Evolutionary conservation across 768 basidiomycete genomes (phyloP).

Genomic region (Antrodiella citrinella): DNA sequence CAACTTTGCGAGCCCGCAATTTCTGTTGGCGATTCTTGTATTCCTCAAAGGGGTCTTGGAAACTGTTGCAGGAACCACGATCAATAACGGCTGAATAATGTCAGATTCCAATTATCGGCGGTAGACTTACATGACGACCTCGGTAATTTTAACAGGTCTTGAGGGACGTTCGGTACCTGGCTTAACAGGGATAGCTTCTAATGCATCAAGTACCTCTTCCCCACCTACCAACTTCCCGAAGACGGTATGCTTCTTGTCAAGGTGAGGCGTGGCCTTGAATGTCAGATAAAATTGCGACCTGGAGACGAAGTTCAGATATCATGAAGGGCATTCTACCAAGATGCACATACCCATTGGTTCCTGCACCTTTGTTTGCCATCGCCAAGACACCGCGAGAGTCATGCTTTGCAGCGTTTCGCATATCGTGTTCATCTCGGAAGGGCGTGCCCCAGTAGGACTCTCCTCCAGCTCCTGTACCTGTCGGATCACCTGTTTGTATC

Average conservation of each 20-base stretch:
- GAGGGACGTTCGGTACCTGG: conserved; percentile 82
- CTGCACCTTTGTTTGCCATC: conserved; percentile 94
- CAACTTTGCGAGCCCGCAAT: conserved; percentile 56
- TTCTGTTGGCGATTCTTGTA: conserved; percentile 81
- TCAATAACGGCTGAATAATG: too few relatives aligned
- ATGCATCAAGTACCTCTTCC: conserved; percentile 76
- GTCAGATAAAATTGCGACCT: conserved; percentile 94
- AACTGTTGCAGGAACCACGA: too few relatives aligned
- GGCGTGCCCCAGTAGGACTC: conserved; percentile 92
- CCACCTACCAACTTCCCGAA: conserved; percentile 97
- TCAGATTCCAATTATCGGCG: background rate
- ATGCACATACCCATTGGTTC: conserved; percentile 70
- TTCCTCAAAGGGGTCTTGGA: conserved; percentile 92
- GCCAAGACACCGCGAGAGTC: conserved; percentile 78
- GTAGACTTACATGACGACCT: conserved; percentile 70
- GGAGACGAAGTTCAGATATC: too few relatives aligned
- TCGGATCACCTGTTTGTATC: conserved; percentile 98
- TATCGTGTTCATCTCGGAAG: conserved; percentile 89
- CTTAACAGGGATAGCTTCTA: conserved; percentile 78
- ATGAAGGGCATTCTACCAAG: conserved; percentile 2
- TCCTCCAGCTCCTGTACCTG: conserved; percentile 91
- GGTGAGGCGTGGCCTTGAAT: conserved; percentile 73
- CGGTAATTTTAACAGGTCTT: conserved; percentile 79
- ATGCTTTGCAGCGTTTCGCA: conserved; percentile 84
- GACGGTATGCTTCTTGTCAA: conserved; percentile 92